Conservation (phyloP, 805 yeast genomes). For the Henningerozyma blattae region DNA sequence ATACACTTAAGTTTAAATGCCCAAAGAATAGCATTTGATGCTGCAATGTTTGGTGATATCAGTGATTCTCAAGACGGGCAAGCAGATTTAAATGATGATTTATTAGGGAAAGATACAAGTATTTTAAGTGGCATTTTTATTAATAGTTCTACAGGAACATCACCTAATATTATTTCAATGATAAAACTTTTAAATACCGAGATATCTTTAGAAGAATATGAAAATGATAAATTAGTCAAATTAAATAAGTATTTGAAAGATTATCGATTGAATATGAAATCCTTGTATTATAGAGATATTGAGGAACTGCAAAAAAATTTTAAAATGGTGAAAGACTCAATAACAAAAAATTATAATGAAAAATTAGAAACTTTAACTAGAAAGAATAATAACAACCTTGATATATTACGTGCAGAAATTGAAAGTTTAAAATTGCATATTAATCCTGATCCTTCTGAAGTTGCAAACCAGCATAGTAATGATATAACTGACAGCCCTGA, state of each 20-base stretch:
- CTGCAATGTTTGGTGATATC: constrained; percentile 46
- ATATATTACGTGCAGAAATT: neutral
- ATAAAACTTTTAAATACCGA: constrained; percentile 39
- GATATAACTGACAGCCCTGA: no score
- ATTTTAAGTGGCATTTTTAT: constrained; percentile 39
- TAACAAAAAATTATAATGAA: neutral
- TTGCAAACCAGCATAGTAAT: neutral
- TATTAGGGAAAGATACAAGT: constrained; percentile 32
- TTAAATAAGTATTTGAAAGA: constrained; percentile 40
- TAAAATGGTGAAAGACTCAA: neutral
- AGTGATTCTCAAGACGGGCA: no score
- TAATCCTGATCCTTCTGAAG: neutral
- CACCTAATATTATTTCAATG: constrained; percentile 39
- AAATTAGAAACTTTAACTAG: neutral
- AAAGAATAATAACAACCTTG: neutral
- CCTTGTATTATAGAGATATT: neutral
- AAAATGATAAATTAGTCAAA: constrained; percentile 39
- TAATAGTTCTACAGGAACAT: constrained; percentile 43
- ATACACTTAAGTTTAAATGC: neutral
- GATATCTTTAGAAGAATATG: constrained; percentile 42
- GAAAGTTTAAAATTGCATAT: neutral
- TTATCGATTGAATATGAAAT: constrained; percentile 17
- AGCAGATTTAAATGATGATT: constrained; percentile 31
- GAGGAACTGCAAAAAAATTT: neutral
- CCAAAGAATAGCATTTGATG: constrained; percentile 29